These are phyloP conservation scores for Pythium guiyangense DNA, from an alignment of 352 stramenopile genomes.

Conservation along the genomic window DNA sequence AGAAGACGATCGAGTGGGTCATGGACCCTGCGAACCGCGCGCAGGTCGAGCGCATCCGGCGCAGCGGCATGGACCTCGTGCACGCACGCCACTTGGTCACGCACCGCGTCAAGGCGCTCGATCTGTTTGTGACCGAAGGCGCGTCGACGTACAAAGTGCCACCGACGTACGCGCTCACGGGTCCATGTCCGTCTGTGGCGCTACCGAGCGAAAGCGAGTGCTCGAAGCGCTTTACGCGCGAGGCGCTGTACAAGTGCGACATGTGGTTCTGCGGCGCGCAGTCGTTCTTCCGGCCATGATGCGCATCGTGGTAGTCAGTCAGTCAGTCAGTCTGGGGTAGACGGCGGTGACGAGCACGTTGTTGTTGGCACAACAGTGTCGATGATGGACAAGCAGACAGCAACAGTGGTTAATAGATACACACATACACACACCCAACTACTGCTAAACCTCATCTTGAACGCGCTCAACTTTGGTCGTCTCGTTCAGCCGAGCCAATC, in stretches of 20 bases:
- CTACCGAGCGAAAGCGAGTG: conserved; percentile 37
- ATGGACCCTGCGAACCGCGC: conserved; percentile 39
- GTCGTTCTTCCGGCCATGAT: conserved; percentile 33
- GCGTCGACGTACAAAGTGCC: conserved; percentile 41
- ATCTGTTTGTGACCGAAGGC: conserved; percentile 55
- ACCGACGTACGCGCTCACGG: conserved; percentile 17
- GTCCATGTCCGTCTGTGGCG: conserved; percentile 58
- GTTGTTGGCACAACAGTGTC: no score
- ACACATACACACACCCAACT: no score
- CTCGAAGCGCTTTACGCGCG: conserved; percentile 36
- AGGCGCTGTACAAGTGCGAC: conserved; percentile 71
- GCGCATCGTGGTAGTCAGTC: no score
- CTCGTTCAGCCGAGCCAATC: no score
- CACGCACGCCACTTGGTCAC: conserved; percentile 50
- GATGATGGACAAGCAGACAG: no score
- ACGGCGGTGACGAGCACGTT: no score
- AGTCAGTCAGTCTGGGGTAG: no score
- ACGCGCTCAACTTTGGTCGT: no score
- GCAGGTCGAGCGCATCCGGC: conserved; percentile 57
- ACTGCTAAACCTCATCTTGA: no score
- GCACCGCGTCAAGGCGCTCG: conserved; percentile 53
- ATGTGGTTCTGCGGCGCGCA: conserved; percentile 62
- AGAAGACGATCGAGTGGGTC: conserved; percentile 41
- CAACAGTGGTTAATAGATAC: no score
- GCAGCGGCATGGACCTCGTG: conserved; percentile 49